A percentile compares a stretch with the other conserved stretches of the same genome.
Evolutionary conservation across 176 grass and related monocot species (phyloP).

Genomic region (Bonia amplexicaulis): DNA sequence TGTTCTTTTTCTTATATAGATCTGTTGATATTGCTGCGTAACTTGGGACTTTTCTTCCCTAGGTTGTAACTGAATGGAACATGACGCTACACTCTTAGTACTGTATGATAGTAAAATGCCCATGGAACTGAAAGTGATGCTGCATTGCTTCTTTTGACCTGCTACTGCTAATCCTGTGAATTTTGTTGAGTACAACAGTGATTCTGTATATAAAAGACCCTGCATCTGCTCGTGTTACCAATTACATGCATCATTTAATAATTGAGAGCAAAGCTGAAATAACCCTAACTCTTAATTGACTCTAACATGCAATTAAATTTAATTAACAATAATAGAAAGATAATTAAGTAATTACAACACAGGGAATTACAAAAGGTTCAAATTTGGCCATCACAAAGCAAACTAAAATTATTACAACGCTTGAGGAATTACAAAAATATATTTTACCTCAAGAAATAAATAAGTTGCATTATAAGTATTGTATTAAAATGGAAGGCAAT

Average conservation of each 20-base stretch:
- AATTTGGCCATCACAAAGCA: too few species aligned
- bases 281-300: too few species aligned
- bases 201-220: background rate
- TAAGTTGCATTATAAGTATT: too few species aligned
- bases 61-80: background rate
- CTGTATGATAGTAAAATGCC: background rate
- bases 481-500: too few species aligned
- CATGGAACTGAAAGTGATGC: background rate
- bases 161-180: background rate
- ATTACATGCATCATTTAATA: background rate
- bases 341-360: too few species aligned
- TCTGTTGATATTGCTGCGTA: background rate
- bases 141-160: background rate
- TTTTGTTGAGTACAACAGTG: background rate
- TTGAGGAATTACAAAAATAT: too few species aligned
- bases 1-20: background rate
- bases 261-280: background rate
- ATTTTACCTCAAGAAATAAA: too few species aligned
- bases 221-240: background rate
- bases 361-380: too few species aligned
- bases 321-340: too few species aligned
- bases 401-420: too few species aligned
- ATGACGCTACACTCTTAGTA: background rate
- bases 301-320: too few species aligned
- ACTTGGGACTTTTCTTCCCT: background rate